A percentile compares a stretch with the other conserved stretches of the same genome.
These are phyloP conservation scores for Phytopythium delawarense DNA, from an alignment of 352 stramenopile genomes.

Conservation along the genomic window DNA sequence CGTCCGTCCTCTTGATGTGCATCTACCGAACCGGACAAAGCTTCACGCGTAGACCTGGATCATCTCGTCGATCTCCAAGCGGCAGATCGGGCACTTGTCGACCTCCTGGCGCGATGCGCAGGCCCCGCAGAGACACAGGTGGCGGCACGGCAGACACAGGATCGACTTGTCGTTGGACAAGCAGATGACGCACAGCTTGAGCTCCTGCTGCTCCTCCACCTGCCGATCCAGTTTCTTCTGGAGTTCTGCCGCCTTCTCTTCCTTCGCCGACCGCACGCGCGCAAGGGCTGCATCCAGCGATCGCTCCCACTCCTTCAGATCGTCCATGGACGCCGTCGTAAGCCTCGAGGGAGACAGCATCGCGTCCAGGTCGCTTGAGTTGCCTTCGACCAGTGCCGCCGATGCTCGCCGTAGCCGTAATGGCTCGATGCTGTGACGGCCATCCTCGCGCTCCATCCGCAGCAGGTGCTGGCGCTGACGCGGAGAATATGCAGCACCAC, in stretches of 20 bases:
- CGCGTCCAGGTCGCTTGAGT: constrained; percentile 1
- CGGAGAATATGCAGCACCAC: not conserved
- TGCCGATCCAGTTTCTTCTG: constrained; percentile 75
- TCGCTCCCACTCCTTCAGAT: constrained; percentile 72
- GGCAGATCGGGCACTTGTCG: constrained; percentile 79
- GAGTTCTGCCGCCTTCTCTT: constrained; percentile 72
- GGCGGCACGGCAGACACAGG: constrained; percentile 75
- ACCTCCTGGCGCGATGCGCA: constrained; percentile 73
- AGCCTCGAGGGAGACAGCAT: constrained; percentile 11
- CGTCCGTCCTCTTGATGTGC: not conserved
- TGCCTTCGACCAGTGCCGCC: not conserved
- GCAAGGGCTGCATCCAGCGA: constrained; percentile 56
- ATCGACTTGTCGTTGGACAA: constrained; percentile 81
- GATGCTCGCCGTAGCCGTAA: not conserved
- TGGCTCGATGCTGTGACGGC: not conserved
- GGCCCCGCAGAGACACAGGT: constrained; percentile 74
- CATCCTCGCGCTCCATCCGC: not conserved
- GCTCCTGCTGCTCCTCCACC: constrained; percentile 73
- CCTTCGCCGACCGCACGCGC: constrained; percentile 51
- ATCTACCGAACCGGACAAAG: not conserved
- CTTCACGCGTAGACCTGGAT: constrained; percentile 76
- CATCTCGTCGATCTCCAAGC: constrained; percentile 78
- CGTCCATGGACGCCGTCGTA: constrained; percentile 30
- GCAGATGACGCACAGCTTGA: constrained; percentile 86
- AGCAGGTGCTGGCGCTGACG: not conserved